Conservation (phyloP, 768 basidiomycete genomes). For the Pleurotus cornucopiae region DNA sequence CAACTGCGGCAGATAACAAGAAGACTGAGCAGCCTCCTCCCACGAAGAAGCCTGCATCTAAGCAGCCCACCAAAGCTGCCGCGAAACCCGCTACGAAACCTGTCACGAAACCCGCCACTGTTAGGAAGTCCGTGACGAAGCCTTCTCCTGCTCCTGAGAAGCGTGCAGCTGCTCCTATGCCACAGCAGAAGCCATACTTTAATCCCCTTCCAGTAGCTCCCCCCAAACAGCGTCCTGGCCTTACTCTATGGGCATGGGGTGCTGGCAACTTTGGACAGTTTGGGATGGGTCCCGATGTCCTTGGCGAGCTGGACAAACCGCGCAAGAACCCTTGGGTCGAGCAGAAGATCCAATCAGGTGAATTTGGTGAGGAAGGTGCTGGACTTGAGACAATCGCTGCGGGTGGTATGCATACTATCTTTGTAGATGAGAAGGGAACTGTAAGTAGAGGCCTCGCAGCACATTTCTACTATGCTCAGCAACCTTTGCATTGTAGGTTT, state of each 20-base stretch:
- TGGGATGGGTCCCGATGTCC: constrained; percentile 75
- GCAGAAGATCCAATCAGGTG: constrained; percentile 64
- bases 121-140: constrained; percentile 10
- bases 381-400: constrained; percentile 81
- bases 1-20: constrained; percentile 20
- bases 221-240: constrained; percentile 55
- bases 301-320: constrained; percentile 74
- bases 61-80: constrained; percentile 11
- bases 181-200: constrained; percentile 53
- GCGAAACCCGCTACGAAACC: constrained; percentile 13
- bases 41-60: constrained; percentile 14
- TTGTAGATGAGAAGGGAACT: constrained; percentile 85
- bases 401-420: constrained; percentile 87
- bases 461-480: background rate
- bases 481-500: constrained; percentile 46
- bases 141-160: constrained; percentile 23
- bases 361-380: constrained; percentile 64
- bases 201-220: constrained; percentile 63
- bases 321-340: constrained; percentile 76
- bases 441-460: constrained; percentile 43
- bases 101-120: constrained; percentile 10
- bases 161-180: constrained; percentile 26
- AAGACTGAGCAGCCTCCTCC: constrained; percentile 41
- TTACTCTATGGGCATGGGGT: constrained; percentile 83
- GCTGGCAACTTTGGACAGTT: constrained; percentile 95